Evolutionary conservation across 2,329 filamentous ascomycete species (phyloP).

Genomic region (Madurella mycetomatis): DNA sequence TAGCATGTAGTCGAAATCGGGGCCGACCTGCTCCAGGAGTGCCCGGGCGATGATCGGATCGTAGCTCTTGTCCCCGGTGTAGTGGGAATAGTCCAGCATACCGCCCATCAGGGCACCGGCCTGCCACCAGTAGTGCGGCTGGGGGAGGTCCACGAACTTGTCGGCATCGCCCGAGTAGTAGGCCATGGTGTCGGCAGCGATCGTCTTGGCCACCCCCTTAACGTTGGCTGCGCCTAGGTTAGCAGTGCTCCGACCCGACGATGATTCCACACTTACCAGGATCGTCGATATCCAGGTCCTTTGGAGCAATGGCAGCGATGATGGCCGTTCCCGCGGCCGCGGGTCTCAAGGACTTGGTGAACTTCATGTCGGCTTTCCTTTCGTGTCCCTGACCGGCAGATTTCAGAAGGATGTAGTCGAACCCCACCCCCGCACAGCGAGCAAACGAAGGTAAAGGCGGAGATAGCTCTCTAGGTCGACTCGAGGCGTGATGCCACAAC

Average conservation of each 20-base stretch:
- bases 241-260: slow-evolving; percentile 16
- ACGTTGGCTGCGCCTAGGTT: slow-evolving; percentile 49
- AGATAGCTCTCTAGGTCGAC: not conserved
- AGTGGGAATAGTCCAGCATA: slow-evolving; percentile 66
- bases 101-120: slow-evolving; percentile 61
- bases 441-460: slow-evolving; percentile 9
- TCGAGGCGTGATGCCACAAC: not conserved
- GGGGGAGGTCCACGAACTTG: slow-evolving; percentile 58
- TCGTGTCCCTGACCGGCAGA: slow-evolving; percentile 5
- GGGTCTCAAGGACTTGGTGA: slow-evolving; percentile 28
- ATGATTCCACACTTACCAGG: slow-evolving; percentile 31
- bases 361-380: slow-evolving; percentile 20
- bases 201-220: slow-evolving; percentile 54
- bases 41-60: slow-evolving; percentile 56
- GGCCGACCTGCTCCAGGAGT: slow-evolving; percentile 54
- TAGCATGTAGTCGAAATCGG: slow-evolving; percentile 56
- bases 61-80: slow-evolving; percentile 59
- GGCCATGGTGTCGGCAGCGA: slow-evolving; percentile 58
- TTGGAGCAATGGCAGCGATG: slow-evolving; percentile 24
- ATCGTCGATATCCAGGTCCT: slow-evolving; percentile 37
- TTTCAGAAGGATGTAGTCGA: not conserved
- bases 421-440: slow-evolving; percentile 20
- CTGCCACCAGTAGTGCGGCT: slow-evolving; percentile 68
- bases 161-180: slow-evolving; percentile 59
- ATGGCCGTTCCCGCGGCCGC: slow-evolving; percentile 17